A percentile compares a stretch with the other conserved stretches of the same genome.
Evolutionary conservation across 2,329 filamentous ascomycete species (phyloP).

Genomic region (Aspergillus fumigatiaffinis): DNA sequence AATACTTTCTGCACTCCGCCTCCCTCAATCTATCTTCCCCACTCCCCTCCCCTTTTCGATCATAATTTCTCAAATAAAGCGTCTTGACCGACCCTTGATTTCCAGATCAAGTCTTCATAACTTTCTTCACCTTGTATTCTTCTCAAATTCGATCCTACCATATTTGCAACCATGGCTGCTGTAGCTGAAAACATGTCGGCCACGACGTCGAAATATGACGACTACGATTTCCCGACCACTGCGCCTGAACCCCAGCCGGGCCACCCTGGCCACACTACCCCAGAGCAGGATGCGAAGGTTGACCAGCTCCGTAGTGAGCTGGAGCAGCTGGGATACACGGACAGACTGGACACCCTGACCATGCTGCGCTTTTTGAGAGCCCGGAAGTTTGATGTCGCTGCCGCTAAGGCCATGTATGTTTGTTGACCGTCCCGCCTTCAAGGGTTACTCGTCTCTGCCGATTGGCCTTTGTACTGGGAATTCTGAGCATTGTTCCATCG

Average conservation of each 20-base stretch:
- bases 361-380: slow-evolving; percentile 90
- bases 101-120: slow-evolving; percentile 4
- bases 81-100: not conserved
- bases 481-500: not conserved
- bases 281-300: slow-evolving; percentile 84
- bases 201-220: slow-evolving; percentile 86
- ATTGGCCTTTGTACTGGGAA: not conserved
- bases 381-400: slow-evolving; percentile 86
- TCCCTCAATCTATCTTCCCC: not conserved
- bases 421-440: not conserved
- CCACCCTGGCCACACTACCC: slow-evolving; percentile 82
- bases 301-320: slow-evolving; percentile 79
- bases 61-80: not conserved
- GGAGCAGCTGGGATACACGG: slow-evolving; percentile 75
- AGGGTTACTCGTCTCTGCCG: not conserved
- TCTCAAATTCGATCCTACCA: slow-evolving; percentile 3
- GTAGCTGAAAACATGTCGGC: slow-evolving; percentile 35
- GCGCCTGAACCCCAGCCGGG: slow-evolving; percentile 67
- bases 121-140: slow-evolving; percentile 5
- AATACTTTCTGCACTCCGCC: not conserved
- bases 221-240: slow-evolving; percentile 87
- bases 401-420: slow-evolving; percentile 80
- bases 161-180: slow-evolving; percentile 26
- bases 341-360: slow-evolving; percentile 87
- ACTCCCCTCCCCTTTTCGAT: not conserved